Evolutionary conservation across 2,329 filamentous ascomycete species (phyloP), one percentile per base, ranked within the genome.

Genomic region (Talaromyces sp.): DNA sequence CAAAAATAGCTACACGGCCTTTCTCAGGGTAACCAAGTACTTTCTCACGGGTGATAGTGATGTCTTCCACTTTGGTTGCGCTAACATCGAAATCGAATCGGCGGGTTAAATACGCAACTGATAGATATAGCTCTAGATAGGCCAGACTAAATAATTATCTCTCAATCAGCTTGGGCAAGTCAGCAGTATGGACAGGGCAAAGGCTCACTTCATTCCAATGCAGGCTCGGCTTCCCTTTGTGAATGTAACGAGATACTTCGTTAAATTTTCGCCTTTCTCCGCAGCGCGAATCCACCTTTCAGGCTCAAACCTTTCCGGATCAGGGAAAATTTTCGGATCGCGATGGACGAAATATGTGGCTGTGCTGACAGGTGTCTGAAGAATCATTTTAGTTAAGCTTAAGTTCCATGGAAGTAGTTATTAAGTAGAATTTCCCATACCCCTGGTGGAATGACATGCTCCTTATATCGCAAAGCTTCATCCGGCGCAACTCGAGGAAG

Each of bases 181-280:
- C 18, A 44, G n/a, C n/a, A 44, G 42, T 10, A 44, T 44, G 18
- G 42, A n/a, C 18, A 9, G n/a, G 14, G 18, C n/a, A 14, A 6
- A n/a, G 14, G 47, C 52, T 16, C 53, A 61, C 70, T 82, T 78
- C 53, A 78, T 78, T 14, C 81, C 81, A 10, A 79, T 70, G 62
- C 81, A 83, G 67, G 76, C 76, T 23, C 80, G 69, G 3, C 72
- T 76, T 0, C 80, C 80, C 47, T 71, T 73, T 40, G 70, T 70
- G 58, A 80, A 80, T 0, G 73, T 63, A 6, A 79, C 70, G 31
- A 79, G 62, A 58, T 75, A 78, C 30, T 68, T 71, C 27, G 75
- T 68, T 12, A 77, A 66, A 1, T 71, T 68, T 23, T 74, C 67
- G 3, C 73, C 72, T 40, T 70, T 66, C 4, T 68, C 66, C 6